Percentiles rank a stretch among this genome's conserved stretches.
phyloP scores from a whole-genome alignment of 2,329 filamentous ascomycete species.

The Xylariaceae sp. region DNA sequence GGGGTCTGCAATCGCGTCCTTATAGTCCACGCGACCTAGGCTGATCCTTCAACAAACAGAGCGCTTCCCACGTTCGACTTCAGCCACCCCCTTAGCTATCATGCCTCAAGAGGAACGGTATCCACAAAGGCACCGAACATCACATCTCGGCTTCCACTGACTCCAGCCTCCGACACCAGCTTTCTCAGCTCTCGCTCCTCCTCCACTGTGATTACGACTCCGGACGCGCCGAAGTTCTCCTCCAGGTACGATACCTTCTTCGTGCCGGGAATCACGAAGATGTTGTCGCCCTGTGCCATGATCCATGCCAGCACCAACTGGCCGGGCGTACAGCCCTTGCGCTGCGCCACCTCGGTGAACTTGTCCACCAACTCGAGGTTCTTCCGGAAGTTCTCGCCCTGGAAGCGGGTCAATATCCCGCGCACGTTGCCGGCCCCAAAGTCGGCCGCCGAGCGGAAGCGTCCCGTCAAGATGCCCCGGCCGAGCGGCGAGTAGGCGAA shows the following conservation, averaged over 20 bases:
- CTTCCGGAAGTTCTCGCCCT: constrained; percentile 46
- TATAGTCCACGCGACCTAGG: no score
- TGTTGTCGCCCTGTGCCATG: constrained; percentile 22
- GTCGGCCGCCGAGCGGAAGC: constrained; percentile 47
- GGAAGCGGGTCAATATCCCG: constrained; percentile 40
- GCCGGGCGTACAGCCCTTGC: constrained; percentile 46
- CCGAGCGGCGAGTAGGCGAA: constrained; percentile 44
- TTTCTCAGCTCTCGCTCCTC: neutral
- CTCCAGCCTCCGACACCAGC: no score
- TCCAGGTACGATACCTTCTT: constrained; percentile 19
- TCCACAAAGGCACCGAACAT: no score
- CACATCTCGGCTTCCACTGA: no score
- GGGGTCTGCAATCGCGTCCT: no score
- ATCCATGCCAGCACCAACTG: constrained; percentile 57
- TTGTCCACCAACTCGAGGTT: constrained; percentile 50
- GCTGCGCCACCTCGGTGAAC: constrained; percentile 45
- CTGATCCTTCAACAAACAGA: no score
- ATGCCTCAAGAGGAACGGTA: no score
- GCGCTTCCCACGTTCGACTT: no score
- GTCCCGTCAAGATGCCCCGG: constrained; percentile 49
- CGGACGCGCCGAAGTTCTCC: constrained; percentile 28
- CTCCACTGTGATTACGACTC: neutral
- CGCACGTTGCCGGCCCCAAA: constrained; percentile 44
- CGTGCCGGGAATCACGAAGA: constrained; percentile 26
- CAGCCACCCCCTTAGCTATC: no score